Evolutionary conservation across 2,329 filamentous ascomycete species (phyloP).

Genomic region (Xylariales sp.): DNA sequence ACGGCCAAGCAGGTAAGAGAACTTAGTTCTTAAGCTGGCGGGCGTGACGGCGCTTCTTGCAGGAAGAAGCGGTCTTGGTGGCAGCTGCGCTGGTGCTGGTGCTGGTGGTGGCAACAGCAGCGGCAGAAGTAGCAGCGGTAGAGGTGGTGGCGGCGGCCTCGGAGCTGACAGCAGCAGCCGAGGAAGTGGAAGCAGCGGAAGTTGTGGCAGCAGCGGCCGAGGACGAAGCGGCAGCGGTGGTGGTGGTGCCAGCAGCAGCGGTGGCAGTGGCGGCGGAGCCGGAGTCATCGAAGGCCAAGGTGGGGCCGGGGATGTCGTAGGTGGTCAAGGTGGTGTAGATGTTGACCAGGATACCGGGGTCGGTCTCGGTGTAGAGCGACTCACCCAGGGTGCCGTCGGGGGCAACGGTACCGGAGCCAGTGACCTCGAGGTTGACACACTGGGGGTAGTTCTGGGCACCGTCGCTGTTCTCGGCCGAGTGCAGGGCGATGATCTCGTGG

Average conservation of each 20-base stretch:
- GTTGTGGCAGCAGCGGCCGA: slow-evolving; percentile 5
- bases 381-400: slow-evolving; percentile 41
- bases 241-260: slow-evolving; percentile 2
- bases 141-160: slow-evolving; percentile 1
- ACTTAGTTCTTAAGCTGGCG: slow-evolving; percentile 10
- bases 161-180: neutral
- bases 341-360: slow-evolving; percentile 51
- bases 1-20: no score
- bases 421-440: slow-evolving; percentile 53
- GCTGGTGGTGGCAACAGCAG: slow-evolving; percentile 6
- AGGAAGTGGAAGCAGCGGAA: neutral
- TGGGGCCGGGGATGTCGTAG: slow-evolving; percentile 19
- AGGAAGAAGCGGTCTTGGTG: slow-evolving; percentile 6
- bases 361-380: slow-evolving; percentile 25
- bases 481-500: slow-evolving; percentile 45
- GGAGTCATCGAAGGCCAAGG: slow-evolving; percentile 9
- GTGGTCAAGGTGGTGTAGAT: slow-evolving; percentile 37
- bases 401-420: slow-evolving; percentile 42
- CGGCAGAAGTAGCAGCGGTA: slow-evolving; percentile 7
- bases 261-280: slow-evolving; percentile 1
- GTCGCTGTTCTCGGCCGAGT: slow-evolving; percentile 30
- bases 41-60: slow-evolving; percentile 12
- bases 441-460: slow-evolving; percentile 45
- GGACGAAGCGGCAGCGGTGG: slow-evolving; percentile 1
- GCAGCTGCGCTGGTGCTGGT: slow-evolving; percentile 6